Evolutionary conservation across 2,329 filamentous ascomycete genomes (phyloP).

Genomic region (Aspergillus quadrilineatus): DNA sequence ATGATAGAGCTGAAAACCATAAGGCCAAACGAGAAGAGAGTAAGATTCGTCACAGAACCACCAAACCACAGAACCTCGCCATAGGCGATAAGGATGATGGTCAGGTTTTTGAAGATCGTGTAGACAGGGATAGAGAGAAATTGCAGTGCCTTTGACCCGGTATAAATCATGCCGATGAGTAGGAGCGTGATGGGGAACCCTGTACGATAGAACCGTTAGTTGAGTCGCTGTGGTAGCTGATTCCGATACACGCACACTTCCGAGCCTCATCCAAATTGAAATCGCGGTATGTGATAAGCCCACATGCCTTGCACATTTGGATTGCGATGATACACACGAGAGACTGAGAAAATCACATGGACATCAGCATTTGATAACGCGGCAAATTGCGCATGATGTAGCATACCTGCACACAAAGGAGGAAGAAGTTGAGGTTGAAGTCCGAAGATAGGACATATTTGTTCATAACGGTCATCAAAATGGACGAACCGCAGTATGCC

Average conservation of each 20-base stretch:
- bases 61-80: slow-evolving; percentile 98
- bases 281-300: slow-evolving; percentile 77
- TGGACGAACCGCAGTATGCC: slow-evolving; percentile 92
- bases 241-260: slow-evolving; percentile 66
- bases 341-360: slow-evolving; percentile 57
- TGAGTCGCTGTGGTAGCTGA: slow-evolving; percentile 1
- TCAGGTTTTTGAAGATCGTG: slow-evolving; percentile 99
- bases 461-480: slow-evolving; percentile 99
- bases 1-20: slow-evolving; percentile 96
- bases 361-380: slow-evolving; percentile 1
- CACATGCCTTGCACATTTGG: slow-evolving; percentile 73
- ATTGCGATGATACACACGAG: slow-evolving; percentile 87
- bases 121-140: slow-evolving; percentile 97
- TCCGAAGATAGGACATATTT: slow-evolving; percentile 91
- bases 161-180: slow-evolving; percentile 99
- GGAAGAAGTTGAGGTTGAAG: slow-evolving; percentile 97
- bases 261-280: slow-evolving; percentile 88
- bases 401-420: slow-evolving; percentile 85
- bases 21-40: slow-evolving; percentile 88
- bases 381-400: background rate
- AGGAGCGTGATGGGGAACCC: slow-evolving; percentile 96
- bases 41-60: slow-evolving; percentile 80
- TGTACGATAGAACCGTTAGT: slow-evolving; percentile 37
- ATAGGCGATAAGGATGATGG: slow-evolving; percentile 97
- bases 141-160: slow-evolving; percentile 90